Percentiles rank a stretch among this genome's conserved stretches.
These are phyloP conservation scores for Punica granatum DNA, from an alignment of 345 rosid genomes.

Conservation along the genomic window DNA sequence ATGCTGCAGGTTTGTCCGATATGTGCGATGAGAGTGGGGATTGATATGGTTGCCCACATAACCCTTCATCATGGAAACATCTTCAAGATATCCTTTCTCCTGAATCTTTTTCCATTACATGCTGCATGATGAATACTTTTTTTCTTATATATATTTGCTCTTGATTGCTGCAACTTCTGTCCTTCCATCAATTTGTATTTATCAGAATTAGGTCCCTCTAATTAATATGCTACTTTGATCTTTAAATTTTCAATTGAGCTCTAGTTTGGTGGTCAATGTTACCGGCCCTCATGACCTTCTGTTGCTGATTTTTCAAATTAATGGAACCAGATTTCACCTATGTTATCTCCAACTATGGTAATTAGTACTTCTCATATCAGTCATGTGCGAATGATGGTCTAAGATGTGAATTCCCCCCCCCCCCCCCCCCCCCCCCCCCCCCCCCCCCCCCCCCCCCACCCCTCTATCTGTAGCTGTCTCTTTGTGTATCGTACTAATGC, in stretches of 20 bases:
- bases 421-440: too few species aligned
- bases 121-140: neutral
- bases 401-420: neutral
- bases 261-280: neutral
- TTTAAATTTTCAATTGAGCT: neutral
- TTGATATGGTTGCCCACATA: slow-evolving; percentile 96
- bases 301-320: neutral
- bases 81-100: slow-evolving; percentile 82
- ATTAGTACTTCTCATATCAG: neutral
- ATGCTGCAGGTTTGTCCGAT: slow-evolving; percentile 84
- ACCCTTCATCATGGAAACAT: slow-evolving; percentile 80
- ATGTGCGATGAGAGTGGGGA: slow-evolving; percentile 83
- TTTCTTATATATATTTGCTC: neutral
- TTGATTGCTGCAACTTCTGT: neutral
- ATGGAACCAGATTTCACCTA: neutral
- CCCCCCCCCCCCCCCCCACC: too few species aligned
- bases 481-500: neutral
- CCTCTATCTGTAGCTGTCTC: neutral
- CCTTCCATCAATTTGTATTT: neutral
- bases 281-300: neutral
- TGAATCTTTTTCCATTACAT: neutral
- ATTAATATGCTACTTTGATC: neutral
- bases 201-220: neutral
- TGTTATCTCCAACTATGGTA: neutral
- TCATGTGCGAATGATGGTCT: neutral